Conservation (phyloP, 176 grass and related monocot species). For the barley (Hordeum vulgare) region MorexV3_pseudomolecules_assembly NC_058524.1:580550512-580551011, state of each 20-base stretch:
- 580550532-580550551: too few relatives aligned
- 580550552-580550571: too few relatives aligned
- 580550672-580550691: background rate
- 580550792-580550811: conserved; percentile 5
- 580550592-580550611: too few relatives aligned
- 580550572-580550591: too few relatives aligned
- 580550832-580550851: background rate
- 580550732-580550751: background rate
- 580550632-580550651: too few relatives aligned
- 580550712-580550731: background rate
- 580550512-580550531: too few relatives aligned
- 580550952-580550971: conserved; percentile 78
- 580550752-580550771: background rate
- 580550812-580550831: background rate
- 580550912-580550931: conserved; percentile 93
- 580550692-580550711: background rate
- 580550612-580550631: too few relatives aligned
- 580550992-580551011: conserved; percentile 79
- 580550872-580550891: conserved; percentile 2
- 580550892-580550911: conserved; percentile 42
- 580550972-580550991: conserved; percentile 90
- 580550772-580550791: background rate
- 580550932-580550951: conserved; percentile 98
- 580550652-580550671: too few relatives aligned
- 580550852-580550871: conserved; percentile 26